Percentiles rank a stretch among this genome's conserved stretches.
Conservation (phyloP, 139 green algal genomes). For the Microglena sp. region DNA sequence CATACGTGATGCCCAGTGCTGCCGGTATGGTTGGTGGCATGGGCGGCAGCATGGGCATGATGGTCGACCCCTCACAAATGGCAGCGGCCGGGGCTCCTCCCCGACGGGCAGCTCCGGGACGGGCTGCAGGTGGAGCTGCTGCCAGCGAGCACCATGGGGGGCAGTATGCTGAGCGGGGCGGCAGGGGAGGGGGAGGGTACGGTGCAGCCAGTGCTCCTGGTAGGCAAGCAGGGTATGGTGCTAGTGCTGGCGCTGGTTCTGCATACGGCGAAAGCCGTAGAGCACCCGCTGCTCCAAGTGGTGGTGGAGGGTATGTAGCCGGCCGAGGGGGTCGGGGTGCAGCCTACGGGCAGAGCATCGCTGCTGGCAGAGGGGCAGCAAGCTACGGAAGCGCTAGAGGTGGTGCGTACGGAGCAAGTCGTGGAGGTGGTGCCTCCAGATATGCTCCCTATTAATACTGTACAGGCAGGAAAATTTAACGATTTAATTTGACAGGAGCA, state of each 20-base stretch:
- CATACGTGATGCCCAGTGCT: conserved; percentile 12
- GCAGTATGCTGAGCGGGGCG: not conserved
- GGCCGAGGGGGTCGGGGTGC: not conserved
- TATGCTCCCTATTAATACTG: no score
- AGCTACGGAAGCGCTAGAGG: not conserved
- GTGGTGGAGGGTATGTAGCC: not conserved
- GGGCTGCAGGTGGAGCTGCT: not conserved
- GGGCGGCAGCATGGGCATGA: not conserved
- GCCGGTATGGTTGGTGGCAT: not conserved
- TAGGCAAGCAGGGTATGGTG: not conserved
- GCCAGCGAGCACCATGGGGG: not conserved
- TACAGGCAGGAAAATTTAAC: no score
- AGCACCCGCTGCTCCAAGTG: no score
- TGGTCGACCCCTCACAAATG: not conserved
- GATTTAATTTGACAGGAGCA: no score
- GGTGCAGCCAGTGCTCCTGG: not conserved
- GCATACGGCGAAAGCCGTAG: not conserved
- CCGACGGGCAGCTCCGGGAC: not conserved
- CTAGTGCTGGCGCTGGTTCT: not conserved
- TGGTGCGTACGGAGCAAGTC: not conserved
- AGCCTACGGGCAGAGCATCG: not conserved
- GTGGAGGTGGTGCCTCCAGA: no score
- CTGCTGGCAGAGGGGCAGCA: not conserved
- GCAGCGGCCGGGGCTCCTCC: not conserved
- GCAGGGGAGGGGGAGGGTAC: not conserved